Base-by-base conservation (phyloP, 306 rosid species). In the Ceratonia siliqua region DNA sequence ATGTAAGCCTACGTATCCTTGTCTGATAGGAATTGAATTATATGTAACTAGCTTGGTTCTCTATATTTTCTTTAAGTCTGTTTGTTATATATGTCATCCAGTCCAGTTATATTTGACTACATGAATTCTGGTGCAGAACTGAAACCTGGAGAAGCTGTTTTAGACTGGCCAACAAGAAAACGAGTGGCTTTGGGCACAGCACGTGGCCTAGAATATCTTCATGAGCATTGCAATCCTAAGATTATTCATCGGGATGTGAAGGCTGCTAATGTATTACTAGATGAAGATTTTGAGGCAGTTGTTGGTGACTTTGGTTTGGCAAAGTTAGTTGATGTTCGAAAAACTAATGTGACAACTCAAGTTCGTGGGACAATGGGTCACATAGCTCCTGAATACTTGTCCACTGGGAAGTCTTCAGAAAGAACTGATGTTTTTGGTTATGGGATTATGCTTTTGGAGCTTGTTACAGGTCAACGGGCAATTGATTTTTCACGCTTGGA, bases 361-460 rank as follows among this genome's bases (percentile, higher is more conserved):
- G 92, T 95, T 85, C 97, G 99, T 32, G 99, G 99, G 68, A 95
- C 99, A 62, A 92, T 95, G 99, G 99, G 99, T 70, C 99, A 95
- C 88, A 95, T 95, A 82, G 99, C 99, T 74, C 99, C 99, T 21
- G 99, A 95, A 70, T 95, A 95, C 82, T 72, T 95, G 89, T 92
- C 99, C 48, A 95, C 99, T 1, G 99, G 99, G 77, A 95, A 92
- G 77, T 90, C 99, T 58, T 95, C 99, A 9, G 99, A 89, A 78
- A 92, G 98, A 89, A 95, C 99, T 2, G 99, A 95, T 74, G 99
- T 95, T 82, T 95, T 95, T 73, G 99, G 99, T 56, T 95, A 95
- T 30, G 99, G 99, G 58, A 89, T 95, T 63, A 90, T 92, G 99
- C 98, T 95, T 74, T 81, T 95, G 82, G 99, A 95, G 79, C 83